These are phyloP conservation scores for Chlorella vulgaris DNA, from an alignment of 139 green algal species.

Conservation along the genomic window DNA sequence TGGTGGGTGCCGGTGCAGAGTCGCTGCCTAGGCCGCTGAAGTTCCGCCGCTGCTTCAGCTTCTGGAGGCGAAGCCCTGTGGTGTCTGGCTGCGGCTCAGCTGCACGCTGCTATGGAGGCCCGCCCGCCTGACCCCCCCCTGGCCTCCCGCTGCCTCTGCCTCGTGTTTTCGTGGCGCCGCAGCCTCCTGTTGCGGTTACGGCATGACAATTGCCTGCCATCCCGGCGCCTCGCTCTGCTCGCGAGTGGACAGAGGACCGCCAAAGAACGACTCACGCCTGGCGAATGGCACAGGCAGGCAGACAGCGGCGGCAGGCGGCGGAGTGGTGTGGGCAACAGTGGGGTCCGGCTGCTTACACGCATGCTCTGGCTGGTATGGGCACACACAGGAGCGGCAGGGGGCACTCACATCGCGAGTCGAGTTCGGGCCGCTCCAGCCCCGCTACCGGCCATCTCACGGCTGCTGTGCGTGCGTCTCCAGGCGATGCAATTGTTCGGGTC, in stretches of 20 bases:
- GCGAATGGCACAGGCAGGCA: neutral
- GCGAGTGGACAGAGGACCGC: conserved; percentile 25
- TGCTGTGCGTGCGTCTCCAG: neutral
- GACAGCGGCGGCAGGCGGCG: neutral
- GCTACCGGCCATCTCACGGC: neutral
- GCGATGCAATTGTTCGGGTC: neutral
- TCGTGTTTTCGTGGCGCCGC: neutral
- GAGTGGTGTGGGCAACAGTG: neutral
- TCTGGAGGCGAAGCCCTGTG: neutral
- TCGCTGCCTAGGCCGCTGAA: conserved; percentile 12
- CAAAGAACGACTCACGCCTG: conserved; percentile 41
- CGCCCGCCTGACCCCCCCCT: neutral
- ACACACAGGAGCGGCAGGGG: neutral
- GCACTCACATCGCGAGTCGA: conserved; percentile 29
- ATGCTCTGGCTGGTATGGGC: too few relatives aligned
- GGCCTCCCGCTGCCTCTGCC: neutral
- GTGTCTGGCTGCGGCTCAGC: too few relatives aligned
- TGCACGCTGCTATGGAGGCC: too few relatives aligned
- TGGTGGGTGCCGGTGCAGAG: neutral
- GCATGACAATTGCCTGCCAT: conserved; percentile 20
- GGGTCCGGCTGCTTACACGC: too few relatives aligned
- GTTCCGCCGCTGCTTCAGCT: conserved; percentile 10
- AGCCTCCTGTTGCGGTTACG: neutral
- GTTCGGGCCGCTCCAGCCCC: conserved; percentile 5
- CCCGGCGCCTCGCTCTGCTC: conserved; percentile 16